Evolutionary conservation across 1,284 basidiomycete species (phyloP).

Genomic region (Dichomitus squalens): DNA sequence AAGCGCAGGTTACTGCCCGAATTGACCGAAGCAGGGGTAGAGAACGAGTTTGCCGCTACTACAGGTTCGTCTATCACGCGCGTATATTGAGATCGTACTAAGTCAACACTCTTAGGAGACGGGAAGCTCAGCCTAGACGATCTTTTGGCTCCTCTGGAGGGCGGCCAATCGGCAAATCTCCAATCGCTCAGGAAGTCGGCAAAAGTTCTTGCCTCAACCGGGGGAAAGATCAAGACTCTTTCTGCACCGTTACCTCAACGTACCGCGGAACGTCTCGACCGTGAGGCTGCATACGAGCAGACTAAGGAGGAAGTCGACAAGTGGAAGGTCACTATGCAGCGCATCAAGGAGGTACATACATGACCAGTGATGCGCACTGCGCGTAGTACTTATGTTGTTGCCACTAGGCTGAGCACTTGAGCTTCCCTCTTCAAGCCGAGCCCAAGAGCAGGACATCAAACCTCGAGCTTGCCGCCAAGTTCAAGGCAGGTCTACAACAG

Average conservation of each 20-base stretch:
- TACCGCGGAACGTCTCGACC: constrained; percentile 87
- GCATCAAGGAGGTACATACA: constrained; percentile 70
- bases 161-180: constrained; percentile 55
- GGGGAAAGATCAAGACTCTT: constrained; percentile 61
- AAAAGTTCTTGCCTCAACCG: constrained; percentile 55
- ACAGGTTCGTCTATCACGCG: constrained; percentile 40
- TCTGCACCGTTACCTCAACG: constrained; percentile 87
- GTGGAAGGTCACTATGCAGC: constrained; percentile 92
- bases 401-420: constrained; percentile 83
- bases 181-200: constrained; percentile 71
- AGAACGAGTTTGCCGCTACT: constrained; percentile 70
- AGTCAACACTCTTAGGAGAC: constrained; percentile 40
- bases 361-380: not conserved
- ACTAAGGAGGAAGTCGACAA: constrained; percentile 93
- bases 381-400: not conserved
- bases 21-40: constrained; percentile 72
- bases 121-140: constrained; percentile 70
- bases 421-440: constrained; percentile 85
- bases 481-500: constrained; percentile 54
- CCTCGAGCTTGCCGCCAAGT: constrained; percentile 78
- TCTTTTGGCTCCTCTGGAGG: constrained; percentile 68
- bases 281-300: constrained; percentile 92
- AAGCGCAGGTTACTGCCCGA: constrained; percentile 73
- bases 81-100: not conserved
- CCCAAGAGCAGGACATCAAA: constrained; percentile 65